Conservation (phyloP, 768 basidiomycete species). For the Kwoniella pini region DNA sequence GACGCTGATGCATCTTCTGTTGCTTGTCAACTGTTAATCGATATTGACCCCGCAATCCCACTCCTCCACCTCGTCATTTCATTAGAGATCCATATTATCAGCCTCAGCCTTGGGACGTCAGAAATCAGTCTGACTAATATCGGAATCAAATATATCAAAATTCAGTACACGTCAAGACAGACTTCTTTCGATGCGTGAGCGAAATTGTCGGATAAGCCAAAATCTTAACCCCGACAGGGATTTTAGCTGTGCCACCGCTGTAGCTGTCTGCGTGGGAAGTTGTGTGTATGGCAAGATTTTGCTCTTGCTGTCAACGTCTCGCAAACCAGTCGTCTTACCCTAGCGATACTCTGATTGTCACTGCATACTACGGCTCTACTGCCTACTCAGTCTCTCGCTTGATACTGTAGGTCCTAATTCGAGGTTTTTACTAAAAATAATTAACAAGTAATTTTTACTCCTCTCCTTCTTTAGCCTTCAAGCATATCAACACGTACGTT, state of each 20-base stretch:
- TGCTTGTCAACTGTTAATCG: background rate
- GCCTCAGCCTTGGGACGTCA: background rate
- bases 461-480: slow-evolving; percentile 19
- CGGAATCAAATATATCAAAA: background rate
- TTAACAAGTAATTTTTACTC: background rate
- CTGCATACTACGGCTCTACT: background rate
- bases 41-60: background rate
- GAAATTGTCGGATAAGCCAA: slow-evolving; percentile 6
- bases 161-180: background rate
- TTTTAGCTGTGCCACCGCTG: slow-evolving; percentile 1
- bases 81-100: background rate
- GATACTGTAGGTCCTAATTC: background rate
- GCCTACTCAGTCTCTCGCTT: slow-evolving; percentile 5
- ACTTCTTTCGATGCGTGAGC: background rate
- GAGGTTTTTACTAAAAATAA: background rate
- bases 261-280: background rate
- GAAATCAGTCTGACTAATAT: background rate
- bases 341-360: background rate
- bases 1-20: background rate
- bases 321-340: background rate
- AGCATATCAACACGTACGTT: slow-evolving; percentile 17
- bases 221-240: slow-evolving; percentile 14
- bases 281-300: background rate
- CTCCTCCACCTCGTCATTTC: slow-evolving; percentile 16
- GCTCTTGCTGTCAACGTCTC: background rate